Percentiles rank a stretch among this genome's conserved stretches.
Conservation (phyloP, 306 rosid species). For the Acacia crassicarpa region DNA sequence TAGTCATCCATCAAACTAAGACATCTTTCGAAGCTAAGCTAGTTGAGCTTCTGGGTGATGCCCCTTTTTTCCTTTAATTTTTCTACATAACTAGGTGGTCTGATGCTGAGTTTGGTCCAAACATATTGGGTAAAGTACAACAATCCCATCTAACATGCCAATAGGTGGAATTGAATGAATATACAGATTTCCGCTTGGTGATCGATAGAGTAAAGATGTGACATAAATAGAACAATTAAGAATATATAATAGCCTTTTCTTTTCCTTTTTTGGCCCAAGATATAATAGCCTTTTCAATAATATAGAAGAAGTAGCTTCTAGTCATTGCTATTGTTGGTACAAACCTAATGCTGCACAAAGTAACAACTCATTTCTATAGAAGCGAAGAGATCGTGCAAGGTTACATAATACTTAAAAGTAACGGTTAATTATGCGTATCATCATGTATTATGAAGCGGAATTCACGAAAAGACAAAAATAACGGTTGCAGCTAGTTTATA, state of each 20-base stretch:
- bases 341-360: conserved; percentile 5
- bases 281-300: background rate
- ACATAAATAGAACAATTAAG: background rate
- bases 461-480: too few relatives aligned
- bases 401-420: too few relatives aligned
- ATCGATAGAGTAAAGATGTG: background rate
- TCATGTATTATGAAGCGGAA: too few relatives aligned
- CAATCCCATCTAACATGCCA: conserved; percentile 15
- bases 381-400: too few relatives aligned
- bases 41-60: conserved; percentile 25
- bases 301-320: conserved; percentile 12
- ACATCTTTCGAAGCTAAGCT: conserved; percentile 44
- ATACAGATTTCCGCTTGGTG: background rate
- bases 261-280: too few relatives aligned
- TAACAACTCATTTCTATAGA: background rate
- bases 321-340: background rate
- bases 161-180: background rate
- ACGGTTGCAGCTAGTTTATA: too few relatives aligned
- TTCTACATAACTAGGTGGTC: conserved; percentile 35
- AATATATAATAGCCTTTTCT: conserved; percentile 15
- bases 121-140: conserved; percentile 50
- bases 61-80: background rate
- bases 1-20: conserved; percentile 45
- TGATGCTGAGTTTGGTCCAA: conserved; percentile 53
- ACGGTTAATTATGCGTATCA: too few relatives aligned